Conservation (phyloP, 2,329 filamentous ascomycete species). For the Colletotrichum paranaense region DNA sequence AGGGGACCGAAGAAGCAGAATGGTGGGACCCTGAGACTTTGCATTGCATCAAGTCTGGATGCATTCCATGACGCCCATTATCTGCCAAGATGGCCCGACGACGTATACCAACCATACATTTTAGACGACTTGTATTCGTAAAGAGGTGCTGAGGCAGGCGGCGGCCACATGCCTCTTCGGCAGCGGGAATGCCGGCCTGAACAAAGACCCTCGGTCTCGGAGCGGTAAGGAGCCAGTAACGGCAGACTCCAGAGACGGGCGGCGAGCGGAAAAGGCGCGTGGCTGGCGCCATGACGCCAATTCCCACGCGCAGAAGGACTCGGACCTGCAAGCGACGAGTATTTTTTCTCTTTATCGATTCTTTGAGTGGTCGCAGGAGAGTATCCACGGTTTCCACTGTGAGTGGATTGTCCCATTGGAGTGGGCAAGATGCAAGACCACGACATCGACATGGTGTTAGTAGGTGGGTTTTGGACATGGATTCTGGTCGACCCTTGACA, state of each 20-base stretch:
- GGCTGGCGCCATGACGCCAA: constrained; percentile 28
- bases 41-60: background rate
- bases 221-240: background rate
- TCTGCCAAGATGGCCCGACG: background rate
- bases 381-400: constrained; percentile 18
- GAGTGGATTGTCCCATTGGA: constrained; percentile 30
- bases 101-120: background rate
- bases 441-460: constrained; percentile 20
- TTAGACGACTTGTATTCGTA: background rate
- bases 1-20: background rate
- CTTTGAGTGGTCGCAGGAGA: constrained; percentile 4
- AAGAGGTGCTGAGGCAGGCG: background rate
- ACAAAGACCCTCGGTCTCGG: constrained; percentile 10
- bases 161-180: constrained; percentile 8
- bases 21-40: background rate
- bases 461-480: constrained; percentile 23
- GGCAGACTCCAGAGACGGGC: constrained; percentile 6
- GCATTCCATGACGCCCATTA: background rate
- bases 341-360: background rate
- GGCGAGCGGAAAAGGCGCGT: constrained; percentile 21
- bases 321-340: background rate
- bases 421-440: constrained; percentile 24
- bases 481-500: constrained; percentile 11
- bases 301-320: background rate
- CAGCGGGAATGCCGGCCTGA: background rate